Evolutionary conservation across 1,139 yeast genomes (phyloP).

Genomic region (Suhomyces yuchorum): DNA sequence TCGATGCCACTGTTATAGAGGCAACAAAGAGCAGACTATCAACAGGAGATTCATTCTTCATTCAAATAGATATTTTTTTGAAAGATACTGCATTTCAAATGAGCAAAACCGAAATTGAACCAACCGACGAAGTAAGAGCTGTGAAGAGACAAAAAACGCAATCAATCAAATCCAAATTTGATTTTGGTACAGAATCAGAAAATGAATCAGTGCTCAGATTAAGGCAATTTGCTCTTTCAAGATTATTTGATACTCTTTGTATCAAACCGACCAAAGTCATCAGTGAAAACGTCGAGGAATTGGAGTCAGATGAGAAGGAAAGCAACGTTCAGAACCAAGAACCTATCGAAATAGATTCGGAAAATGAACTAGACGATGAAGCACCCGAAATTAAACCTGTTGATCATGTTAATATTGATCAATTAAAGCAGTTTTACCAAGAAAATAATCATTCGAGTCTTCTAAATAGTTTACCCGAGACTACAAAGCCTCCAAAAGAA

Average conservation of each 20-base stretch:
- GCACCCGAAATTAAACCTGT: conserved; percentile 26
- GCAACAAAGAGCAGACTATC: conserved; percentile 57
- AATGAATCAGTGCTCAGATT: conserved; percentile 55
- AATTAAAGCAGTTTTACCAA: conserved; percentile 72
- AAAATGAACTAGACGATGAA: conserved; percentile 17
- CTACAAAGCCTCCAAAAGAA: conserved; percentile 55
- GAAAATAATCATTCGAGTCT: conserved; percentile 60
- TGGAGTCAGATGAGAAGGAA: not conserved
- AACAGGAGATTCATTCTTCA: conserved; percentile 70
- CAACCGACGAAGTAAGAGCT: conserved; percentile 8
- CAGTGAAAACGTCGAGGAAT: conserved; percentile 4
- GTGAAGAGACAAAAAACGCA: conserved; percentile 19
- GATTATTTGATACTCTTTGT: conserved; percentile 53
- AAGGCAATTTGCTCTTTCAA: conserved; percentile 59
- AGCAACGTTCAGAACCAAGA: conserved; percentile 5
- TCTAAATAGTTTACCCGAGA: conserved; percentile 57
- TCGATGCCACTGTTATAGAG: conserved; percentile 62
- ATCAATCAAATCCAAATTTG: conserved; percentile 19
- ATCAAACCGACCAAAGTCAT: conserved; percentile 17
- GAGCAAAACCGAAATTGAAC: conserved; percentile 10
- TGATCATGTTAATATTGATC: conserved; percentile 64
- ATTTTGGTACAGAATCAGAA: conserved; percentile 50
- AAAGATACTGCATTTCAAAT: conserved; percentile 51
- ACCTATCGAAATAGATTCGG: conserved; percentile 14
- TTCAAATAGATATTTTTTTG: conserved; percentile 65